phyloP scores from a whole-genome alignment of 139 green algal species.

The Deuterostichococcus epilithicus region DNA sequence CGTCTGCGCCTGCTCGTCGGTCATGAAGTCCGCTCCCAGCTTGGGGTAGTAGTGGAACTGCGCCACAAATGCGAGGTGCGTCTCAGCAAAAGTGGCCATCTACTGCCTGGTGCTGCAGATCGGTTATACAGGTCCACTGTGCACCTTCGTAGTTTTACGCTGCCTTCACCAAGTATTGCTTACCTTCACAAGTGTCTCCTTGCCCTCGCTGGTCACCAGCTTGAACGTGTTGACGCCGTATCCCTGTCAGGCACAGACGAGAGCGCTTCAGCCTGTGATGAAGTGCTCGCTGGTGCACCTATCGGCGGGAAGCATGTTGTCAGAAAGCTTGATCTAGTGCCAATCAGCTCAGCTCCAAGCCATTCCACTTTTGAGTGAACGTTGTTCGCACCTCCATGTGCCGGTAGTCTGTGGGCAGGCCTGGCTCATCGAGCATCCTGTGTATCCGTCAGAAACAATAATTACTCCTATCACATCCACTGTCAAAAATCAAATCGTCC shows the following conservation, averaged over 20 bases:
- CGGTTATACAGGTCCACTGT: no score
- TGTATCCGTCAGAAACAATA: no score
- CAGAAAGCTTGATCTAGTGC: no score
- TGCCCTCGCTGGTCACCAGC: conserved; percentile 27
- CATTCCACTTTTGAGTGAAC: background rate
- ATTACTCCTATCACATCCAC: no score
- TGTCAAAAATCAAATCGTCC: no score
- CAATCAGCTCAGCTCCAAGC: no score
- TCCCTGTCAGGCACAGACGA: background rate
- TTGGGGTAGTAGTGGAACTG: background rate
- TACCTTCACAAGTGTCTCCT: conserved; percentile 33
- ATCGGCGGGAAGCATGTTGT: no score
- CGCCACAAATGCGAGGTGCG: background rate
- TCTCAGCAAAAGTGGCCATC: background rate
- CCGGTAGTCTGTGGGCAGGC: conserved; percentile 52
- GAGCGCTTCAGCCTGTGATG: no score
- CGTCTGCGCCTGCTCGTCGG: conserved; percentile 41
- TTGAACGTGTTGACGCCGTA: conserved; percentile 61
- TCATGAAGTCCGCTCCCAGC: conserved; percentile 28
- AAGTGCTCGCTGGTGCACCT: no score
- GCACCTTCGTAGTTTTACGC: background rate
- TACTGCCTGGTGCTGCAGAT: no score
- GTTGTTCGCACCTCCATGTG: conserved; percentile 39
- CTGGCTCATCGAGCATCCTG: conserved; percentile 38
- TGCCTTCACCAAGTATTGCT: conserved; percentile 26